These are phyloP conservation scores for Fusarium anthophilum DNA, from an alignment of 2,329 filamentous ascomycete genomes.

Conservation along the genomic window DNA sequence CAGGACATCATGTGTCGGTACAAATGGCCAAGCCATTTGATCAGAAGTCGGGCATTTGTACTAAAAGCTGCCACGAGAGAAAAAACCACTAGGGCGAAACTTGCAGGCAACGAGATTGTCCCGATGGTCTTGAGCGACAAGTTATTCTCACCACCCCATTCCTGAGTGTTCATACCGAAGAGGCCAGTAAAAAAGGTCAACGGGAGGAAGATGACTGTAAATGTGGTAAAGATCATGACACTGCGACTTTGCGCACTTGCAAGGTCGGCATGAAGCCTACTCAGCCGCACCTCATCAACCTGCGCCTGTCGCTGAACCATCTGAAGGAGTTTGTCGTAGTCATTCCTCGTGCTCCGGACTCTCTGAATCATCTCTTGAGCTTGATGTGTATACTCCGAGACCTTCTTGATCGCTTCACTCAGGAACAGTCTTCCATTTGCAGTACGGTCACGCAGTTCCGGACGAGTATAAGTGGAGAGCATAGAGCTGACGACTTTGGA, in stretches of 20 bases:
- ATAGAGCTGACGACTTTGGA: slow-evolving; percentile 59
- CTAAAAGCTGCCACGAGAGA: slow-evolving; percentile 67
- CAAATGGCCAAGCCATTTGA: slow-evolving; percentile 36
- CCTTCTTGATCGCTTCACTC: slow-evolving; percentile 59
- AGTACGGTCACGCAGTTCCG: slow-evolving; percentile 53
- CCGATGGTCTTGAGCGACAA: slow-evolving; percentile 57
- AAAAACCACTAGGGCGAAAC: slow-evolving; percentile 56
- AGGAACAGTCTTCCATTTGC: slow-evolving; percentile 62
- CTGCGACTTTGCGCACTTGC: slow-evolving; percentile 69
- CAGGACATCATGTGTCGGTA: slow-evolving; percentile 28
- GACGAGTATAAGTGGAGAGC: slow-evolving; percentile 54
- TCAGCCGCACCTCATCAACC: slow-evolving; percentile 71
- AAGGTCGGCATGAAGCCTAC: slow-evolving; percentile 69
- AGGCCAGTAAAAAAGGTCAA: slow-evolving; percentile 72
- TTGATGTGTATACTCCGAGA: slow-evolving; percentile 65
- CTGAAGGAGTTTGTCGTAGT: slow-evolving; percentile 72
- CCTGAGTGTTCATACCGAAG: slow-evolving; percentile 71
- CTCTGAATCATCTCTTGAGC: slow-evolving; percentile 66
- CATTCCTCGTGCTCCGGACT: slow-evolving; percentile 66
- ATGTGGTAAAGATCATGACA: slow-evolving; percentile 73
- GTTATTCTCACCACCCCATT: slow-evolving; percentile 64
- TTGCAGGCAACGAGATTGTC: slow-evolving; percentile 58
- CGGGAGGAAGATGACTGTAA: slow-evolving; percentile 71
- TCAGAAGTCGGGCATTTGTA: slow-evolving; percentile 51
- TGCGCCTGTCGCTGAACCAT: slow-evolving; percentile 74